These are phyloP conservation scores for Yamadazyma taylorii DNA, from an alignment of 1,139 yeast genomes.

Conservation along the genomic window DNA sequence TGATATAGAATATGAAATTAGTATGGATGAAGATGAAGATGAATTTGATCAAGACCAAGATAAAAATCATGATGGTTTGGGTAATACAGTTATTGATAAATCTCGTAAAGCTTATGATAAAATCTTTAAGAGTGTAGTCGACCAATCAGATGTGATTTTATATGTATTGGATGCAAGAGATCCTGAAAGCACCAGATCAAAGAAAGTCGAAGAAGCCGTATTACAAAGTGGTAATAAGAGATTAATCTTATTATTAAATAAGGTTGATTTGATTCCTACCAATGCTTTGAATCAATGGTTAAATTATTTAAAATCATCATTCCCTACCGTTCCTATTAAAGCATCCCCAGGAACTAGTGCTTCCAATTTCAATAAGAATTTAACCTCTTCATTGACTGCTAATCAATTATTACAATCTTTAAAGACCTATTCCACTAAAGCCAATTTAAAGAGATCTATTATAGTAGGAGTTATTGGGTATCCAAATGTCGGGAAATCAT, in stretches of 20 bases:
- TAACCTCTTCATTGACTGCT: conserved; percentile 74
- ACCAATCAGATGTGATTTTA: conserved; percentile 83
- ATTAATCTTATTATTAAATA: conserved; percentile 80
- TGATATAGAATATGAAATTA: conserved; percentile 52
- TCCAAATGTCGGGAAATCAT: conserved; percentile 92
- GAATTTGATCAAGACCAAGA: conserved; percentile 42
- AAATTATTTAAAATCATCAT: conserved; percentile 70
- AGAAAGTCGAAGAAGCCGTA: conserved; percentile 87
- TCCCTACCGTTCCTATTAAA: conserved; percentile 89
- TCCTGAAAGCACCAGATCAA: conserved; percentile 93
- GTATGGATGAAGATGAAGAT: conserved; percentile 42
- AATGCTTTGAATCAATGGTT: conserved; percentile 84
- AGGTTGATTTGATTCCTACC: conserved; percentile 89
- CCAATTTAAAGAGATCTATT: conserved; percentile 86
- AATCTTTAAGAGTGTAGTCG: conserved; percentile 79
- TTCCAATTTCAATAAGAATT: conserved; percentile 71
- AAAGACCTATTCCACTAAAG: conserved; percentile 80
- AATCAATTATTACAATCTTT: conserved; percentile 73
- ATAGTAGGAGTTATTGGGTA: conserved; percentile 96
- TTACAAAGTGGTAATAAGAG: conserved; percentile 77
- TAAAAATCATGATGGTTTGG: conserved; percentile 50
- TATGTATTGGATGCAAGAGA: conserved; percentile 97
- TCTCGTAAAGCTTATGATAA: conserved; percentile 93
- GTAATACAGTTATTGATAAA: conserved; percentile 51
- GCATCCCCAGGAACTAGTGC: conserved; percentile 58